These are phyloP conservation scores for Aspergillus thermomutatus DNA, from an alignment of 2,329 filamentous ascomycete genomes.

Conservation along the genomic window DNA sequence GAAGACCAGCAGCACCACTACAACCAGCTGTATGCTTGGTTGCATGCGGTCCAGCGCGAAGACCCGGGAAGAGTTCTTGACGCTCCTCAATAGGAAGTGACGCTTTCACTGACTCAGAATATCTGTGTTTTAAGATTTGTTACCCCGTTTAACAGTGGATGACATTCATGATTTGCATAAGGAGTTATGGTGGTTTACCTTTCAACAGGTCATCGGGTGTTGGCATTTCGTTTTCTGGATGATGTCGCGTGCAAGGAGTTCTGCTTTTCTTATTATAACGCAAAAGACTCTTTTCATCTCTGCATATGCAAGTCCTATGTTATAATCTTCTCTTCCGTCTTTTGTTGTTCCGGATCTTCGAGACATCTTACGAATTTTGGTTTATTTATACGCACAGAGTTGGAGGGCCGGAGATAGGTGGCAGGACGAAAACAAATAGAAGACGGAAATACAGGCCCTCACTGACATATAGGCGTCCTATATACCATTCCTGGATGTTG, in stretches of 20 bases:
- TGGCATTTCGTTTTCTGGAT: slow-evolving; percentile 14
- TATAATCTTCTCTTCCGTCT: neutral
- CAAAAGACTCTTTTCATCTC: neutral
- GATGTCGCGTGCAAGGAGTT: slow-evolving; percentile 1
- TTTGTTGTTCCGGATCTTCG: neutral
- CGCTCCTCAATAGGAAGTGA: slow-evolving; percentile 61
- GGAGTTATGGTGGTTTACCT: slow-evolving; percentile 39
- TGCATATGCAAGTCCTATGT: slow-evolving; percentile 6
- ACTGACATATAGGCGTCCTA: neutral
- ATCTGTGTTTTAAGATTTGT: slow-evolving; percentile 14
- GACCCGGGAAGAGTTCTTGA: slow-evolving; percentile 93
- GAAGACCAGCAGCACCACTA: slow-evolving; percentile 81
- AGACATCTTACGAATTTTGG: neutral
- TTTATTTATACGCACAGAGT: neutral
- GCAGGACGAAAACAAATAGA: neutral
- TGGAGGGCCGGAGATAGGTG: neutral
- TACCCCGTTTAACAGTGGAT: slow-evolving; percentile 22
- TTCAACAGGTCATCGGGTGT: slow-evolving; percentile 38
- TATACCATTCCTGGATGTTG: neutral
- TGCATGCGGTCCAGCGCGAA: slow-evolving; percentile 91
- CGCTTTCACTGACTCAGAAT: slow-evolving; percentile 7
- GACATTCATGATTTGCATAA: slow-evolving; percentile 22
- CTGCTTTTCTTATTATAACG: slow-evolving; percentile 15
- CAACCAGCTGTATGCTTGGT: slow-evolving; percentile 96
- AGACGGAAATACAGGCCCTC: neutral